A percentile compares a stretch with the other conserved stretches of the same genome.
Conservation (phyloP, 192 early-diverging fungal species). For the Coemansia sp. region DNA sequence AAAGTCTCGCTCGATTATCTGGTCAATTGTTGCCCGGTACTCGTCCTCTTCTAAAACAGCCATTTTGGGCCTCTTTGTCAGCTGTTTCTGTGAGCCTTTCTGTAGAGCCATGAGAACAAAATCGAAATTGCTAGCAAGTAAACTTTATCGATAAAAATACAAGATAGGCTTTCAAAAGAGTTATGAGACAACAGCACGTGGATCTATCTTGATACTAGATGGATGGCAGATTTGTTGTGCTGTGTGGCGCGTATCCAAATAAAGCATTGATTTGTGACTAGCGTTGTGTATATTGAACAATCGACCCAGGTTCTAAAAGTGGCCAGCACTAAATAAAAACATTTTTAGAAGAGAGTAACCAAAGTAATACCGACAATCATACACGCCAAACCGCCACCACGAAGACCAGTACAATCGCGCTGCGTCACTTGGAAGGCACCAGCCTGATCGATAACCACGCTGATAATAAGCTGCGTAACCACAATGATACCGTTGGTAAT, state of each 20-base stretch:
- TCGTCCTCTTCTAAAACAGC: conserved; percentile 28
- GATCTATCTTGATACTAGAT: not conserved
- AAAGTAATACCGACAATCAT: conserved; percentile 53
- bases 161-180: no score
- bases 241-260: not conserved
- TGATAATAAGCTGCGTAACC: conserved; percentile 49
- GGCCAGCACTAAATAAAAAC: not conserved
- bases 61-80: not conserved
- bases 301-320: not conserved
- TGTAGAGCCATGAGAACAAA: no score
- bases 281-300: conserved; percentile 1
- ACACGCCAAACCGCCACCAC: conserved; percentile 47
- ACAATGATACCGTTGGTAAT: conserved; percentile 53
- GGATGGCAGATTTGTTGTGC: no score
- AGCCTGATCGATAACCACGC: conserved; percentile 42
- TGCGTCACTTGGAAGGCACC: conserved; percentile 40
- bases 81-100: not conserved
- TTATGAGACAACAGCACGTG: no score
- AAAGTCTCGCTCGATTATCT: conserved; percentile 39
- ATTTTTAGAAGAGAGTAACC: conserved; percentile 43
- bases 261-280: not conserved
- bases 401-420: conserved; percentile 33
- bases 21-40: conserved; percentile 17
- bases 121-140: no score
- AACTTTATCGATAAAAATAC: no score